Conservation (phyloP, 1,284 basidiomycete species). For the Lentinus polychrous region DNA sequence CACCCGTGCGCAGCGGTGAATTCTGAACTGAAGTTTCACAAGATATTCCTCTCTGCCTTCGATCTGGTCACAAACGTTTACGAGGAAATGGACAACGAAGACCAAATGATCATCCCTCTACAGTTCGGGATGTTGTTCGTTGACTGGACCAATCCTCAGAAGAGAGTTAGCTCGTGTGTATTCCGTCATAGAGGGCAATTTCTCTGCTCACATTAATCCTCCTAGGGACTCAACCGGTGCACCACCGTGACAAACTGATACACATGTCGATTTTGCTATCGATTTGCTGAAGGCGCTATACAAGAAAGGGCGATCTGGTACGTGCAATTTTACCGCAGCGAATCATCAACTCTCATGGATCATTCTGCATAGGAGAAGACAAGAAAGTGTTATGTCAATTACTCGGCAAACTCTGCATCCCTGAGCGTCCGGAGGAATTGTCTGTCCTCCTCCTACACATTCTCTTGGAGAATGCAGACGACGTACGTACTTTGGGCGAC, state of each 20-base stretch:
- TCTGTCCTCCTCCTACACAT: slow-evolving; percentile 6
- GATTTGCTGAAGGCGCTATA: slow-evolving; percentile 63
- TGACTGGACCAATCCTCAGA: slow-evolving; percentile 89
- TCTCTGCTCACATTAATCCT: slow-evolving; percentile 27
- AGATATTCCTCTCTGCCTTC: slow-evolving; percentile 74
- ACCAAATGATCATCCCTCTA: slow-evolving; percentile 73
- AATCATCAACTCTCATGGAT: not conserved
- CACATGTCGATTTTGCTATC: slow-evolving; percentile 75
- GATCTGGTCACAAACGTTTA: slow-evolving; percentile 59
- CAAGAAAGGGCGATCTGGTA: slow-evolving; percentile 34
- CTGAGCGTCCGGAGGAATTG: slow-evolving; percentile 18
- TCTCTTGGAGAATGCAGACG: slow-evolving; percentile 5
- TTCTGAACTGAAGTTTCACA: not conserved
- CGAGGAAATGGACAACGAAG: slow-evolving; percentile 63
- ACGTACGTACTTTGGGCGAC: not conserved
- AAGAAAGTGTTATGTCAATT: slow-evolving; percentile 78
- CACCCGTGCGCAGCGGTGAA: not conserved
- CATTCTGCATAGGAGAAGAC: slow-evolving; percentile 49
- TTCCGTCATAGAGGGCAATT: no score
- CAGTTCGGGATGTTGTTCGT: slow-evolving; percentile 79
- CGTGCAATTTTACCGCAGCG: not conserved
- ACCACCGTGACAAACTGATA: slow-evolving; percentile 32
- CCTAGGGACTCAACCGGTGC: slow-evolving; percentile 8
- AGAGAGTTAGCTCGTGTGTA: slow-evolving; percentile 48
- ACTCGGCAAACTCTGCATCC: slow-evolving; percentile 69